Evolutionary conservation across 805 yeast species (phyloP), one percentile per base, ranked within the genome.

Genomic region (Maudiozyma bulderi): DNA sequence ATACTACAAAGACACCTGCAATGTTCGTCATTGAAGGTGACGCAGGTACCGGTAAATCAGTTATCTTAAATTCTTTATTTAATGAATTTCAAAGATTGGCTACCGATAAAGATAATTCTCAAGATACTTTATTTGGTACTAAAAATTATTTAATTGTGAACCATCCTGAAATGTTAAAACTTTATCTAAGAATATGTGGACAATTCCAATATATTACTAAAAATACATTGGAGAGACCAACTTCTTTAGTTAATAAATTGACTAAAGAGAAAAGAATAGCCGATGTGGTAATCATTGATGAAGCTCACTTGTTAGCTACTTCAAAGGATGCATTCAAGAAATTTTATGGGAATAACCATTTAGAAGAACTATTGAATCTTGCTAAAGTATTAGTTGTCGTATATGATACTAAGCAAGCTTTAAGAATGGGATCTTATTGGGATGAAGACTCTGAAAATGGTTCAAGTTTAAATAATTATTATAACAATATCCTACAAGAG

Each of bases 41-140:
- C 58, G 76, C 77, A 6, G 77, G 77, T 28, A 73, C 77, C 0
- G 77, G 77, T 10, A 73, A 73, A 52, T 67, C 73, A 13, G 76
- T 71, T 3, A 64, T 73, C 8, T 54, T 73, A 48, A 73, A 73
- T 47, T 57, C 74, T 6, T 44, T 73, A 29, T 72, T 73, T 55
- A 71, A 73, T 49, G 73, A 72, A 13, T 61, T 73, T 13, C 77
- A 73, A 51, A 61, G 54, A 39, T 34, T 56, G 4, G 52, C 71
- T 3, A 56, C 53, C 43, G 35, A 52, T 1, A 48, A 48, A 13
- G 33, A 40, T 28, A 52, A 51, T 29, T 43, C 43, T 6, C 46
- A 43, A 1, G 59, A 59, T 35, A 54, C 59, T 37, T 47, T 70
- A 15, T 48, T 54, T 6, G 61, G 61, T 2, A 69, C 73, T 0